Conservation (phyloP, 768 basidiomycete genomes). For the Xanthoconium purpureum region DNA sequence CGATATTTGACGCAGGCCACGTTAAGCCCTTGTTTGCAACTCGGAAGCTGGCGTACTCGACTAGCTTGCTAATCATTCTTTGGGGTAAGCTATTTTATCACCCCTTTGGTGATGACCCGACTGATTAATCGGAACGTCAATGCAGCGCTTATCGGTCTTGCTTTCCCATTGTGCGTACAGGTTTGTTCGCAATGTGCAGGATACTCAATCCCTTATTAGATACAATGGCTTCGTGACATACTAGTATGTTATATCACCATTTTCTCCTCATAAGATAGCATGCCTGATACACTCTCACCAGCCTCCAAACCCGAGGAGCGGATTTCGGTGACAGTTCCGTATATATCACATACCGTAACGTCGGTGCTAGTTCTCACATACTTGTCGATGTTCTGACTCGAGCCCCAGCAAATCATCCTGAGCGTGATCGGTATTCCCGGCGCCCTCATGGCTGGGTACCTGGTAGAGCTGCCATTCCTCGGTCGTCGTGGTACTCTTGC, state of each 20-base stretch:
- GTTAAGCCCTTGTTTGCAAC: conserved; percentile 50
- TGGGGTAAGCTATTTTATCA: conserved; percentile 39
- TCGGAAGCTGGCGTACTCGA: conserved; percentile 48
- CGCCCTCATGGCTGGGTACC: conserved; percentile 51
- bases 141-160: conserved; percentile 70
- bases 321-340: conserved; percentile 67
- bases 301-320: conserved; percentile 63
- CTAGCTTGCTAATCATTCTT: conserved; percentile 46
- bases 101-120: background rate
- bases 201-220: conserved; percentile 21
- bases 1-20: conserved; percentile 39
- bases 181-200: background rate
- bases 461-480: conserved; percentile 48
- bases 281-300: conserved; percentile 22
- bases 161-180: conserved; percentile 58
- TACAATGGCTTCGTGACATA: conserved; percentile 54
- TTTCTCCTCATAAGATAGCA: background rate
- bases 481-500: conserved; percentile 55
- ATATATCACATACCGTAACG: conserved; percentile 74
- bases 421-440: conserved; percentile 58
- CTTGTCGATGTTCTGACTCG: conserved; percentile 6
- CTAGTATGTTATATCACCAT: conserved; percentile 34
- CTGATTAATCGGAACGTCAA: background rate
- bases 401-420: conserved; percentile 48
- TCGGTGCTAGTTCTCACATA: conserved; percentile 18